A percentile compares a stretch with the other conserved stretches of the same genome.
Evolutionary conservation across 116 monocot species (phyloP).

Genomic region (Trichopus zeylanicus): DNA sequence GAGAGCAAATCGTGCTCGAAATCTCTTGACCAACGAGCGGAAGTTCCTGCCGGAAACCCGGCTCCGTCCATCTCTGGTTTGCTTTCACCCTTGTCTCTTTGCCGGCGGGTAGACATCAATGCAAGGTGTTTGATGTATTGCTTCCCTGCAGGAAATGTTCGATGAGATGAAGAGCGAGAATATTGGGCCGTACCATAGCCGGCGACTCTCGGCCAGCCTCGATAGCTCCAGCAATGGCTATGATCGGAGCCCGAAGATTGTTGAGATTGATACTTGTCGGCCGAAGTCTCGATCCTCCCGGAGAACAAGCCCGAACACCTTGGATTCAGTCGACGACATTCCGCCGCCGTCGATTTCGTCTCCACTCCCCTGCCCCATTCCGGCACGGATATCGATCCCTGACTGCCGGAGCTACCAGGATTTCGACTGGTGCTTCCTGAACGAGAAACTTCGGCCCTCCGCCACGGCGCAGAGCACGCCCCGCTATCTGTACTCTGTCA

Average conservation of each 20-base stretch:
- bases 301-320: slow-evolving; percentile 18
- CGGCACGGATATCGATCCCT: slow-evolving; percentile 24
- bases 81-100: slow-evolving; percentile 58
- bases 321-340: slow-evolving; percentile 34
- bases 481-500: slow-evolving; percentile 24
- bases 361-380: slow-evolving; percentile 19
- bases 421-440: slow-evolving; percentile 45
- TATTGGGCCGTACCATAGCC: slow-evolving; percentile 28
- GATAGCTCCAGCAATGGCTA: slow-evolving; percentile 21
- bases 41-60: slow-evolving; percentile 29
- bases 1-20: slow-evolving; percentile 31
- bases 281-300: slow-evolving; percentile 51
- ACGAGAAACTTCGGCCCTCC: slow-evolving; percentile 41
- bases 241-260: slow-evolving; percentile 73
- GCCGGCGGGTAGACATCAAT: slow-evolving; percentile 73
- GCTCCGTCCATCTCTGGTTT: slow-evolving; percentile 56
- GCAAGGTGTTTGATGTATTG: slow-evolving; percentile 2
- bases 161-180: slow-evolving; percentile 44
- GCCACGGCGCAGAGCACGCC: slow-evolving; percentile 78
- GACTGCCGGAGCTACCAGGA: slow-evolving; percentile 27
- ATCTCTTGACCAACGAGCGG: slow-evolving; percentile 16
- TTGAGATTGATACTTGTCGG: slow-evolving; percentile 65
- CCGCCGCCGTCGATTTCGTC: slow-evolving; percentile 30
- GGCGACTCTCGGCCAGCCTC: slow-evolving; percentile 59
- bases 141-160: slow-evolving; percentile 30